Percentiles rank a stretch among this genome's conserved stretches.
Conservation (phyloP, 1,284 basidiomycete genomes). For the Xerocomus cyaneibrunnescens region DNA sequence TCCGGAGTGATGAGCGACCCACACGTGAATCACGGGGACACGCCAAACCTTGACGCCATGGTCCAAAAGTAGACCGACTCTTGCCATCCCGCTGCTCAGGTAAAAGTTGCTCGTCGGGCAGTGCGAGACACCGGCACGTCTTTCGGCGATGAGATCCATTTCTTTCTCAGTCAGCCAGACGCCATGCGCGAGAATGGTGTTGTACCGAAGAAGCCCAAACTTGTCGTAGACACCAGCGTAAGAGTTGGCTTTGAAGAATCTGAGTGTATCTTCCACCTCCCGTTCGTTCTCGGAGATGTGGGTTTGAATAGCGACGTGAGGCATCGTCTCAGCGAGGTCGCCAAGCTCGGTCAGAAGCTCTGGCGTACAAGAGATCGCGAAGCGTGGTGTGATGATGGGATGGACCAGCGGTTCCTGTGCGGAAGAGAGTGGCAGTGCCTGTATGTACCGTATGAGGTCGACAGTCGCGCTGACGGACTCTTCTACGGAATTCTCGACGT, state of each 20-base stretch:
- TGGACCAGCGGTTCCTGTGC: constrained; percentile 60
- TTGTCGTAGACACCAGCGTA: constrained; percentile 86
- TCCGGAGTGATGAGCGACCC: constrained; percentile 5
- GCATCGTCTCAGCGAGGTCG: constrained; percentile 47
- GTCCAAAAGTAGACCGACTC: constrained; percentile 79
- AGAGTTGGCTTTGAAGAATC: constrained; percentile 63
- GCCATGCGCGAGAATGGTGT: constrained; percentile 92
- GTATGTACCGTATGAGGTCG: constrained; percentile 71
- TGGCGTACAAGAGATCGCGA: constrained; percentile 89
- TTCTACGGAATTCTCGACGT: constrained; percentile 65
- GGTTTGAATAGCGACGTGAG: constrained; percentile 81
- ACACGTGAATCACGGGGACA: background rate
- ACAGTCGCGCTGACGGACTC: constrained; percentile 61
- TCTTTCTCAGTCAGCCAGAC: constrained; percentile 78
- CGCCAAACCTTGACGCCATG: constrained; percentile 75
- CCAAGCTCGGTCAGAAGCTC: constrained; percentile 71
- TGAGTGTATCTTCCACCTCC: constrained; percentile 70
- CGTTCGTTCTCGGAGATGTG: constrained; percentile 86
- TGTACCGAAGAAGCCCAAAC: constrained; percentile 70
- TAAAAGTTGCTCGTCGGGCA: constrained; percentile 95
- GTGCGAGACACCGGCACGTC: constrained; percentile 81
- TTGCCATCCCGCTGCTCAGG: constrained; percentile 80
- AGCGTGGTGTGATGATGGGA: constrained; percentile 92
- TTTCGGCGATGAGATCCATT: constrained; percentile 66
- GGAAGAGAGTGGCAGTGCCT: constrained; percentile 43